A percentile compares a stretch with the other conserved stretches of the same genome.
phyloP scores from a whole-genome alignment of 192 early-diverging fungal genomes.

The Coemansia sp. region DNA sequence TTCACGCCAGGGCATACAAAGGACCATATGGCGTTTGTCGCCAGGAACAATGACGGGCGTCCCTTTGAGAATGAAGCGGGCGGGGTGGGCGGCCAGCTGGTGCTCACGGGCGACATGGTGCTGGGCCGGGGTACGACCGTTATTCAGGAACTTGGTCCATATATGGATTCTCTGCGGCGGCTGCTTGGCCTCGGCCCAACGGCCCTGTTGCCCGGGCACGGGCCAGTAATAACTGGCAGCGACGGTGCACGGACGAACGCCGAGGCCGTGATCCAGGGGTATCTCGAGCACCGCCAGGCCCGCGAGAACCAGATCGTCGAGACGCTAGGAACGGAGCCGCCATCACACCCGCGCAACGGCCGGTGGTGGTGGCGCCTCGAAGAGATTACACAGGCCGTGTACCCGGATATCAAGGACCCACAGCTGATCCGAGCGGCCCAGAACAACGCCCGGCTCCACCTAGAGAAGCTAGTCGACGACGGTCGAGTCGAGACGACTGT shows the following conservation, averaged over 20 bases:
- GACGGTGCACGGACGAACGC: slow-evolving; percentile 41
- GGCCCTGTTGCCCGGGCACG: slow-evolving; percentile 70
- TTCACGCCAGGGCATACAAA: slow-evolving; percentile 77
- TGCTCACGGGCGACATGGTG: slow-evolving; percentile 78
- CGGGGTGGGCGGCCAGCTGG: background rate
- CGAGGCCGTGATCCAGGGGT: slow-evolving; percentile 57
- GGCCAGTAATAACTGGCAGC: slow-evolving; percentile 57
- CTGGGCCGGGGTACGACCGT: slow-evolving; percentile 79
- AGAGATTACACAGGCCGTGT: slow-evolving; percentile 25
- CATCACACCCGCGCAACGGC: background rate
- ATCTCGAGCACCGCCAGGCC: slow-evolving; percentile 68
- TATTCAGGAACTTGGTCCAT: slow-evolving; percentile 65
- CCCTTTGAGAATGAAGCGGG: slow-evolving; percentile 37
- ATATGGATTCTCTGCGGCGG: slow-evolving; percentile 60
- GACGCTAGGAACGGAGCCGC: slow-evolving; percentile 15
- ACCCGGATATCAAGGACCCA: slow-evolving; percentile 29
- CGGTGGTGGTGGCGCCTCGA: slow-evolving; percentile 24
- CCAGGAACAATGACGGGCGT: too few species aligned
- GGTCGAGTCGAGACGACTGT: background rate
- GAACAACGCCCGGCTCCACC: slow-evolving; percentile 29
- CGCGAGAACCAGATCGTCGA: slow-evolving; percentile 71
- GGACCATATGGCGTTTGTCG: slow-evolving; percentile 70
- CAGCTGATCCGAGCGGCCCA: slow-evolving; percentile 22
- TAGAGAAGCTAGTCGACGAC: slow-evolving; percentile 22
- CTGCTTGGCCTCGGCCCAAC: slow-evolving; percentile 42